Evolutionary conservation across 2,329 filamentous ascomycete species (phyloP), one percentile per base, ranked within the genome.

Genomic region (Amphichorda felina): DNA sequence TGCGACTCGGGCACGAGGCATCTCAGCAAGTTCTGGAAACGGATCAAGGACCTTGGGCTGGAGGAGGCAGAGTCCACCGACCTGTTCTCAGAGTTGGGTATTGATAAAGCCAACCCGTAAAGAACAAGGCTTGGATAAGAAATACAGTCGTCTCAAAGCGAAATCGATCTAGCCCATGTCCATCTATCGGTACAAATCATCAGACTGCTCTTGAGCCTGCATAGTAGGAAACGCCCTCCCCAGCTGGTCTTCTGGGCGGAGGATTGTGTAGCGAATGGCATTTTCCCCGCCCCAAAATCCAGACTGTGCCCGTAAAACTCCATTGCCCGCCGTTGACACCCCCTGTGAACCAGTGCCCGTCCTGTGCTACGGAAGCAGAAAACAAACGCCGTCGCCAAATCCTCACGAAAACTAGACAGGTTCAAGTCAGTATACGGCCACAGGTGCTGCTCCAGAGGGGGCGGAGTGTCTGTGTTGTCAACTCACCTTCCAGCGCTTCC

Each of bases 1-100:
- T 91, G 84, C 55, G 85, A 93, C 59, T 76, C 74, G n/a, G 82
- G 85, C n/a, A 77, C 77, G 8, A 69, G 85, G 43, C 84, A 91
- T 56, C 56, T 91, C 35, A 87, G 80, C 60, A 89, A 88, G 57
- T 88, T 93, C 51, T 91, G 82, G 81, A 82, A 79, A 50, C 66
- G 70, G 42, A 74, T 85, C 36, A 79, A 74, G 16, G 72, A 78
- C 35, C 64, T 82, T 54, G 81, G 78, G 3, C 59, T 84, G 16
- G 75, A 82, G 41, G 74, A 81, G 31, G 6, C 14, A 25, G 60
- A 62, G 35, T 48, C 60, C 41, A 50, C 51, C 50, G 57, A 74
- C 45, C 42, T 79, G 34, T 61, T 78, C 35, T 49, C 53, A 3
- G 54, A 71, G 34, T 50, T 79, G 29, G 68, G 61, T 0, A 58